Evolutionary conservation across 2,329 filamentous ascomycete genomes (phyloP).

Genomic region (Pseudopyricularia javanii): DNA sequence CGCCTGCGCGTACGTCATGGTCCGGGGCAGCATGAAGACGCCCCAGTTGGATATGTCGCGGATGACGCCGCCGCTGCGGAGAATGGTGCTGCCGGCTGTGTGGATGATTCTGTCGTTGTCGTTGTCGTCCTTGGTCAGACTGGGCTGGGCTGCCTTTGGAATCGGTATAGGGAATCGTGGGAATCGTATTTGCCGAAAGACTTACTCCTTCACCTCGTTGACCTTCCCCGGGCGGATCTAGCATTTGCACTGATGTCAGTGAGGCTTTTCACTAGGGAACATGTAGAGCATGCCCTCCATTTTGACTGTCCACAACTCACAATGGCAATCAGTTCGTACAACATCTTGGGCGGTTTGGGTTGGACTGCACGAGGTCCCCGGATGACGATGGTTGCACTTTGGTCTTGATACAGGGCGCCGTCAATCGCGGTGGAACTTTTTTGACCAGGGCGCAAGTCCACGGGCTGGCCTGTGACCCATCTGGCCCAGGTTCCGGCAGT

Average conservation of each 20-base stretch:
- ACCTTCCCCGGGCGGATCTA: conserved; percentile 89
- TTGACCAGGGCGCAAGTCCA: background rate
- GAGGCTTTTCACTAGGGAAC: background rate
- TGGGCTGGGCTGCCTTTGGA: background rate
- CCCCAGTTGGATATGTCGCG: conserved; percentile 95
- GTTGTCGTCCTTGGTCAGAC: conserved; percentile 4
- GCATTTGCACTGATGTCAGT: background rate
- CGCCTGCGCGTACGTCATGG: conserved; percentile 68
- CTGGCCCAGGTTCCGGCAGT: background rate
- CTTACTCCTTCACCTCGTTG: conserved; percentile 88
- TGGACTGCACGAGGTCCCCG: background rate
- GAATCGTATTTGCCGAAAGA: conserved; percentile 11
- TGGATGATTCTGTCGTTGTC: conserved; percentile 64
- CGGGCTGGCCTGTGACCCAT: too few relatives aligned
- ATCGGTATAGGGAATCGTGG: background rate
- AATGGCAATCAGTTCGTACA: conserved; percentile 96
- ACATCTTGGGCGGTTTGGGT: conserved; percentile 45
- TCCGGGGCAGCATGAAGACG: conserved; percentile 72
- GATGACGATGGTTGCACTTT: background rate
- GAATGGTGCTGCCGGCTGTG: conserved; percentile 70
- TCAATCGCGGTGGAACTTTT: background rate
- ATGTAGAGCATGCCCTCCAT: too few relatives aligned
- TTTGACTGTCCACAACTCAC: too few relatives aligned
- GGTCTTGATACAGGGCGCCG: background rate
- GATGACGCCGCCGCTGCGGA: conserved; percentile 75